phyloP scores from a whole-genome alignment of 306 rosid species.

The Alnus glutinosa region DNA sequence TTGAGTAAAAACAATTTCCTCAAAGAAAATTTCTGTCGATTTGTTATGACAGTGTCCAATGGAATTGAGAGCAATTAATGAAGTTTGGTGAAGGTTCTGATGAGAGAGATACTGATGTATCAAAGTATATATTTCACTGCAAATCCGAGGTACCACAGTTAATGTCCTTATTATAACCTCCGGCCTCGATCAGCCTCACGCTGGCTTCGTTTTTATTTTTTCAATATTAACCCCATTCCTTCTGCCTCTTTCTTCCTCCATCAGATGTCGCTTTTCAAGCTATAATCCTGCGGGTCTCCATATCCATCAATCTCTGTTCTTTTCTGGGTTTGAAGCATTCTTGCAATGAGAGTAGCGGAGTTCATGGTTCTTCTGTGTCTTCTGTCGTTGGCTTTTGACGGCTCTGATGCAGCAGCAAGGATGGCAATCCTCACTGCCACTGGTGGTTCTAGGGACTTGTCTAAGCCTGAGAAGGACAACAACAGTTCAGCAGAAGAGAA shows the following conservation, averaged over 20 bases:
- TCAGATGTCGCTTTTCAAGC: slow-evolving; percentile 32
- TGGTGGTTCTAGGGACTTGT: slow-evolving; percentile 27
- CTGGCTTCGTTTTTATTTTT: slow-evolving; percentile 7
- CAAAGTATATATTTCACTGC: slow-evolving; percentile 50
- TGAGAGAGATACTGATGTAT: slow-evolving; percentile 62
- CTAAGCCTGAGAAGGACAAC: slow-evolving; percentile 31
- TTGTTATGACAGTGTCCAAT: slow-evolving; percentile 27
- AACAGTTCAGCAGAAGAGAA: slow-evolving; percentile 54
- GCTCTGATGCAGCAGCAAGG: slow-evolving; percentile 47
- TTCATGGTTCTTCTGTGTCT: slow-evolving; percentile 42
- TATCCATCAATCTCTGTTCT: not conserved
- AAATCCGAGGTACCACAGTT: slow-evolving; percentile 63
- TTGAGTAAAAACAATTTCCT: too few relatives aligned
- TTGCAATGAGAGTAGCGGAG: slow-evolving; percentile 42
- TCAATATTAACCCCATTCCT: slow-evolving; percentile 38
- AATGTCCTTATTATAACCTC: slow-evolving; percentile 43
- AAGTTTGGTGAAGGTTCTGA: slow-evolving; percentile 64
- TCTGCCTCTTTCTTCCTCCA: slow-evolving; percentile 33
- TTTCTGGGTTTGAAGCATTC: slow-evolving; percentile 10
- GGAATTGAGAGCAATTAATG: slow-evolving; percentile 56
- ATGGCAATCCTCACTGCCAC: slow-evolving; percentile 24
- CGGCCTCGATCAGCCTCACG: not conserved
- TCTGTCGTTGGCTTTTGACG: slow-evolving; percentile 43
- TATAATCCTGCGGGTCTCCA: slow-evolving; percentile 18
- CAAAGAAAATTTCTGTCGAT: slow-evolving; percentile 17